Base-by-base conservation (phyloP, 257 asterid genomes). In the Solanum chmielewskii region DNA sequence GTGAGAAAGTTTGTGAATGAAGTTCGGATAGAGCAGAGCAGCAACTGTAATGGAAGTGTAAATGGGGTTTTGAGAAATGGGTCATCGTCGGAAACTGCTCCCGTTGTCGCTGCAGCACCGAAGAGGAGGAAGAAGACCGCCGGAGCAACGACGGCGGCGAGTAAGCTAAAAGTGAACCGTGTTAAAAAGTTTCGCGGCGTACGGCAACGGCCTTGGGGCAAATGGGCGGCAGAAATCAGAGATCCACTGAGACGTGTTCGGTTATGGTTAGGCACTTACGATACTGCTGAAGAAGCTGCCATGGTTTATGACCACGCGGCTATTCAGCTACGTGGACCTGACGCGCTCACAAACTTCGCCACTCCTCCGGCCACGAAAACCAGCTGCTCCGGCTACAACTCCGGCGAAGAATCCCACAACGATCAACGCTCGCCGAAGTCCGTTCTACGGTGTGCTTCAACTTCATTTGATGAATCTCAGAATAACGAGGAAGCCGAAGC, bases 231-330 rank as follows among this genome's bases (percentile, higher is more conserved):
- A 18, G 99, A 96, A 96, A 96, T 96, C 45, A 92, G 99, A 68
- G 99, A 96, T 88, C 99, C 99, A 9, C 23, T 49, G 68, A 91
- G 95, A 31, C 98, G 98, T 83, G 96, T 93, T 85, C 95, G 98
- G 44, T 92, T 97, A 14, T 95, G 98, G 98, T 90, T 97, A 11
- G 99, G 99, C 74, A 95, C 99, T 13, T 97, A 95, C 90, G 91
- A 94, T 23, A 97, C 99, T 69, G 99, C 98, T 42, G 99, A 97
- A 90, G 99, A 97, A 89, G 99, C 99, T 7, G 99, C 99, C 2
- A 94, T 95, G 98, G 98, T 95, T 75, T 97, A 97, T 87, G 99
- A 97, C 94, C 96, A 94, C 94, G 99, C 99, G 82, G 99, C 99
- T n/a, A 91, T 95, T 18, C 92, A 92, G 91, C 85, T 96, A 64